Percentiles rank a stretch among this genome's conserved stretches.
These are phyloP conservation scores for Candida palmyrensis DNA, from an alignment of 805 yeast species.

Conservation along the genomic window DNA sequence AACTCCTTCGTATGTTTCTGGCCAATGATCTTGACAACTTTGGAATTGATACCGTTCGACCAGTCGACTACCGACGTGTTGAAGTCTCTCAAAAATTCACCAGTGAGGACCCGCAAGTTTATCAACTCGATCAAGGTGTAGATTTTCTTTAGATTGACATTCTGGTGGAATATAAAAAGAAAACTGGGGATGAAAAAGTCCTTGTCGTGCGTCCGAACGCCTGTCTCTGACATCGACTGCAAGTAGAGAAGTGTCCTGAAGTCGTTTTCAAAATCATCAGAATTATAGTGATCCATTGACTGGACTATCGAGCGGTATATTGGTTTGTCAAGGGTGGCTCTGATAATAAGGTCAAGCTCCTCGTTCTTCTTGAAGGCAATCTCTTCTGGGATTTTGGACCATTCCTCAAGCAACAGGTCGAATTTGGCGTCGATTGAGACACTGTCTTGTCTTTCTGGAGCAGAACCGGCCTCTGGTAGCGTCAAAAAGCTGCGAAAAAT, in stretches of 20 bases:
- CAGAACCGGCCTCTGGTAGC: conserved; percentile 9
- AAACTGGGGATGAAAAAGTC: conserved; percentile 33
- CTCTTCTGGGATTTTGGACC: conserved; percentile 19
- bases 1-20: conserved; percentile 26
- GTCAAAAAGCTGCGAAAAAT: conserved; percentile 23
- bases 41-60: conserved; percentile 18
- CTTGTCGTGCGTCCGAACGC: conserved; percentile 36
- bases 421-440: conserved; percentile 14
- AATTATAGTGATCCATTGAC: conserved; percentile 12
- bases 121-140: conserved; percentile 28
- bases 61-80: conserved; percentile 4
- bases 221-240: conserved; percentile 32
- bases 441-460: conserved; percentile 3
- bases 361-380: conserved; percentile 25
- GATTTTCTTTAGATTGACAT: conserved; percentile 18
- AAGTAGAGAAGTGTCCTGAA: conserved; percentile 30
- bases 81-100: conserved; percentile 23
- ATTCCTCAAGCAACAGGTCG: conserved; percentile 15
- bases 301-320: conserved; percentile 16
- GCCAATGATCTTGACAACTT: conserved; percentile 16
- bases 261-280: conserved; percentile 15
- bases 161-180: conserved; percentile 22
- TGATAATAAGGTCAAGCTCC: conserved; percentile 27
- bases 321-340: conserved; percentile 22
- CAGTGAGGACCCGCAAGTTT: conserved; percentile 25